A percentile compares a stretch with the other conserved stretches of the same genome.
Conservation (phyloP, 1,284 basidiomycete genomes). For the Naganishia sp. region DNA sequence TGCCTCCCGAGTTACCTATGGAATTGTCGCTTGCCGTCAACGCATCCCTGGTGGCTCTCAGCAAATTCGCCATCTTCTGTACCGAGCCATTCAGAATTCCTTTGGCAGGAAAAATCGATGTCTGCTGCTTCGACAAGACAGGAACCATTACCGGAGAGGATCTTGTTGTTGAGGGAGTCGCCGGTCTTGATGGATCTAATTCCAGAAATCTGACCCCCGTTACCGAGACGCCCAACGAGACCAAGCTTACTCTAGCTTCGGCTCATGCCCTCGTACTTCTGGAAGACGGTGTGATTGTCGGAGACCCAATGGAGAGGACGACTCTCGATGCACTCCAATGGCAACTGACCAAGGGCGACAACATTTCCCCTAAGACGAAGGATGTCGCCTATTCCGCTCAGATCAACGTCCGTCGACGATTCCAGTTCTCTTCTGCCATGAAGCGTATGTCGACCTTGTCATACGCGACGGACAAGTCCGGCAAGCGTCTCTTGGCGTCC, state of each 20-base stretch:
- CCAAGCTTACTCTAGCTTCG: constrained; percentile 83
- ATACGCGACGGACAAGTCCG: constrained; percentile 57
- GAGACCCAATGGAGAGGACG: constrained; percentile 99
- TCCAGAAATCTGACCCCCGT: constrained; percentile 73
- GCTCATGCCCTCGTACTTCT: constrained; percentile 93
- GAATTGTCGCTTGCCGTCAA: constrained; percentile 93
- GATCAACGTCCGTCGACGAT: constrained; percentile 78
- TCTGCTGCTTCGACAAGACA: constrained; percentile 98
- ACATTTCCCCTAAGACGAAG: constrained; percentile 63
- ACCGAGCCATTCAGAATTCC: constrained; percentile 97
- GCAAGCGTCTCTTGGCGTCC: constrained; percentile 57
- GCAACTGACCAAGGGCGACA: constrained; percentile 80
- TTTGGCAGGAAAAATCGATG: constrained; percentile 85
- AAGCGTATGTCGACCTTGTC: constrained; percentile 95
- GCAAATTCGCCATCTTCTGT: constrained; percentile 94
- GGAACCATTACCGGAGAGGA: constrained; percentile 95
- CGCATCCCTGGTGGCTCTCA: constrained; percentile 85
- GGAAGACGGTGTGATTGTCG: constrained; percentile 84
- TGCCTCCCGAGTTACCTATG: constrained; percentile 94
- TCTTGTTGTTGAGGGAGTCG: constrained; percentile 89
- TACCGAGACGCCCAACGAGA: constrained; percentile 72
- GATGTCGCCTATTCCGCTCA: constrained; percentile 63
- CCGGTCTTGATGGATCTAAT: constrained; percentile 69
- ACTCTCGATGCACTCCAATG: constrained; percentile 90
- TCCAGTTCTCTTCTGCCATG: constrained; percentile 92